Evolutionary conservation across 2,329 filamentous ascomycete genomes (phyloP), one percentile per base, ranked within the genome.

Genomic region (Sordariomycetes sp.): DNA sequence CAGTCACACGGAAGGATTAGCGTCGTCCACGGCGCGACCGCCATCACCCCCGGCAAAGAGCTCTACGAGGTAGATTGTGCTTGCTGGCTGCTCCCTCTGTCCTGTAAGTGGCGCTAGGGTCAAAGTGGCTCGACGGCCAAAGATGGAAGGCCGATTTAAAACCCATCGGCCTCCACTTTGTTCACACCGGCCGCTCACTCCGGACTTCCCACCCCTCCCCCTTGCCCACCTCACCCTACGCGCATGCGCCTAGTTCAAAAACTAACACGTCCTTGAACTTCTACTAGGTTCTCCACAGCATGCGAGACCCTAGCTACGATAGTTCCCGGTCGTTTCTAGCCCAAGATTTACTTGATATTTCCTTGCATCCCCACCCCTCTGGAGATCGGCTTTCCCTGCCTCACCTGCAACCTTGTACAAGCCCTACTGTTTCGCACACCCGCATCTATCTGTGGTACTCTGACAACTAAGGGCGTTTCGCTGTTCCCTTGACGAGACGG

Each of bases 81-180:
- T 57, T 22, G 28, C 34, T 57, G 43, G 28, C 46, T 24, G 6
- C 46, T 16, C n/a, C 20, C 18, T 37, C 32, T 16, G n/a, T 54
- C 18, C 56, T 43, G 51, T 58, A 58, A 58, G 56, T 58, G 50
- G 56, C 56, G 56, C 51, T 43, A 58, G 56, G 51, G 24, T 57
- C 34, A 24, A 51, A 14, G 28, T 37, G 8, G 28, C 28, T 32
- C 28, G 28, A 32, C 8, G 28, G 28, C 4, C 28, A 4, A 32
- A 32, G 28, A 8, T 32, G 8, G 55, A 35, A 55, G 54, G 24
- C 37, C 37, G 24, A 24, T 57, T 53, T 57, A 53, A 53, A 57
- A 52, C 46, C 24, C 48, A 35, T 34, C 55, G 48, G 14, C 55
- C 55, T 57, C 55, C 32, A 53, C 55, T 57, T 52, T 48, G 46